These are phyloP conservation scores for Monascus purpureus DNA, from an alignment of 495 filamentous ascomycete genomes.

Conservation along the genomic window DNA sequence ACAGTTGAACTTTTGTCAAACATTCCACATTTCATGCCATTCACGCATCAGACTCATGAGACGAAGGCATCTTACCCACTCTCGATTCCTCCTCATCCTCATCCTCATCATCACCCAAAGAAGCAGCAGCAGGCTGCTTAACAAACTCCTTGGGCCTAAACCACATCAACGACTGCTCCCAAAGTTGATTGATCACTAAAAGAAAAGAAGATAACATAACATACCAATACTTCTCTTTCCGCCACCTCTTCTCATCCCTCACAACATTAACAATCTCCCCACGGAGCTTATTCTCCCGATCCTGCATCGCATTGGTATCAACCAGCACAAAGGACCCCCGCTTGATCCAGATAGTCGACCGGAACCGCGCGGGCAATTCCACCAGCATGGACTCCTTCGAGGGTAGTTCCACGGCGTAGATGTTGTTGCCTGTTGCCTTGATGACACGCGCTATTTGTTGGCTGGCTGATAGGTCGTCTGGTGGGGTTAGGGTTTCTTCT, in stretches of 20 bases:
- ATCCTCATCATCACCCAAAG: slow-evolving; percentile 12
- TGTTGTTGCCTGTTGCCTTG: slow-evolving; percentile 74
- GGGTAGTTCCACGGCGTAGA: slow-evolving; percentile 60
- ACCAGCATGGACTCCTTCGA: slow-evolving; percentile 43
- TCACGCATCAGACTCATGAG: slow-evolving; percentile 39
- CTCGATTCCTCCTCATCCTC: slow-evolving; percentile 64
- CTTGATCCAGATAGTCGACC: slow-evolving; percentile 81
- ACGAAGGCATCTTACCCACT: slow-evolving; percentile 71
- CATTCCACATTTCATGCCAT: no score
- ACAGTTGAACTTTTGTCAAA: no score
- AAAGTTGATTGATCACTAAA: slow-evolving; percentile 6
- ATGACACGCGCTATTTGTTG: slow-evolving; percentile 63
- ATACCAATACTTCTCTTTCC: slow-evolving; percentile 82
- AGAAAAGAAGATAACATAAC: slow-evolving; percentile 8
- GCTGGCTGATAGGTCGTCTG: slow-evolving; percentile 43
- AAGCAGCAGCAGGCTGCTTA: slow-evolving; percentile 33
- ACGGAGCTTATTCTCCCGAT: slow-evolving; percentile 61
- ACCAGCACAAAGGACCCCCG: slow-evolving; percentile 77
- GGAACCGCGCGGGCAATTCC: slow-evolving; percentile 69
- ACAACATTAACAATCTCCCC: slow-evolving; percentile 93
- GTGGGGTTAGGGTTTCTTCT: slow-evolving; percentile 61
- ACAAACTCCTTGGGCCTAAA: slow-evolving; percentile 68
- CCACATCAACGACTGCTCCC: slow-evolving; percentile 1
- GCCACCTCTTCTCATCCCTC: slow-evolving; percentile 79
- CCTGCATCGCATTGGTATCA: slow-evolving; percentile 50